Base-by-base conservation (phyloP, 1,139 yeast genomes). In the Sugiyamaella pinicola region DNA sequence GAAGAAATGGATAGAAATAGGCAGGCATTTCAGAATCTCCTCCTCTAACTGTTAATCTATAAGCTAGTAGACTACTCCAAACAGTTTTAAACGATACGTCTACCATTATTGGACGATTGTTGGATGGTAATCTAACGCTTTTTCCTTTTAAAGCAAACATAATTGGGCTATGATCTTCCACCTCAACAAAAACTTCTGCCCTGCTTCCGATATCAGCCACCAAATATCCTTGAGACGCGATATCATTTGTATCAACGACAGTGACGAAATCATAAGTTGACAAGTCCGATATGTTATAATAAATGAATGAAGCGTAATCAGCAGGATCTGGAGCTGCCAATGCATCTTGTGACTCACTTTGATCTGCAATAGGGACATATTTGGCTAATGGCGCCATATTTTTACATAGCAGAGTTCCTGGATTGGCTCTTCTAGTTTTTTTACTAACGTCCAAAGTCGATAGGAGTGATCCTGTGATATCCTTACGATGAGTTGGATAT, bases 21-120 rank as follows among this genome's bases (percentile, higher is more conserved):
- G n/a, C 3, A 9, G 37, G 15, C 13, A 37, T 19, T 41, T 48
- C n/a, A 56, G 54, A 7, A 31, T 52, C 37, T 55, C 51, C 34
- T 4, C 61, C 52, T n/a, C 45, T 49, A 15, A 64, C 55, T 5
- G 57, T 55, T n/a, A 83, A 63, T 21, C 70, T 74, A 62, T 82
- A 85, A 0, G 85, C 82, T 24, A 84, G 65, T 8, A 86, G 64
- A 63, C 89, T 83, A 52, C 83, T 81, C 81, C 84, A 80, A 0
- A 84, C 80, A 2, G 81, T 77, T 1, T 80, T 78, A 22, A 83
- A 70, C 5, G 77, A 70, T 21, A 85, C 66, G 55, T 77, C 80
- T 1, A 76, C 72, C 22, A 76, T 67, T 6, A 81, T 64, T 4
- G 84, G 77, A n/a, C 79, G 65, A 40, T 72, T 68, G 17, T 9